These are phyloP conservation scores for Leccinum variicolor DNA, from an alignment of 768 basidiomycete genomes.

Conservation along the genomic window DNA sequence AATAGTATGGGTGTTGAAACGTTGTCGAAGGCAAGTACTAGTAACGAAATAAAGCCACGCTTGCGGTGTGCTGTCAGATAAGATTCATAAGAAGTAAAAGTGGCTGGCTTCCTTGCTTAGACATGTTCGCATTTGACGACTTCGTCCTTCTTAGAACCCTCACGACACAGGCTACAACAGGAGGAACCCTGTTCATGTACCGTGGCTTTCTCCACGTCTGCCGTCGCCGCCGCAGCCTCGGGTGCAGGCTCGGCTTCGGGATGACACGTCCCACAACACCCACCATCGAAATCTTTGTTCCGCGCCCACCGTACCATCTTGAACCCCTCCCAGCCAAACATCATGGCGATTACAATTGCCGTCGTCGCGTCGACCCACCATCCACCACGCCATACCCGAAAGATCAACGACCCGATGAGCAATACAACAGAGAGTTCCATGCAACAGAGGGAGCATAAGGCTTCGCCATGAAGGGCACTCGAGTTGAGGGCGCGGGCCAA, in stretches of 20 bases:
- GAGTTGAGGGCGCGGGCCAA: conserved; percentile 44
- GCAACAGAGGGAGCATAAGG: conserved; percentile 42
- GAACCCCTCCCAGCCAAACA: conserved; percentile 44
- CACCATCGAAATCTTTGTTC: conserved; percentile 34
- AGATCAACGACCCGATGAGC: conserved; percentile 40
- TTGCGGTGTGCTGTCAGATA: neutral
- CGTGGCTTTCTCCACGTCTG: conserved; percentile 2
- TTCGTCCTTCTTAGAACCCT: neutral
- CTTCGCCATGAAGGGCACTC: conserved; percentile 42
- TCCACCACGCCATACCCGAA: conserved; percentile 39
- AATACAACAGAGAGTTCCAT: conserved; percentile 42
- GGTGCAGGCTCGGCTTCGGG: neutral
- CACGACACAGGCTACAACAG: neutral
- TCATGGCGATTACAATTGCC: conserved; percentile 35
- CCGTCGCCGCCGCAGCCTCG: neutral
- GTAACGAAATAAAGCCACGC: neutral
- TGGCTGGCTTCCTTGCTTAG: neutral
- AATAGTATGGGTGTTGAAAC: neutral
- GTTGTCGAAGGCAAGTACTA: neutral
- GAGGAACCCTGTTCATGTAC: neutral
- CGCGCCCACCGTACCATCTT: conserved; percentile 42
- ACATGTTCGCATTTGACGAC: conserved; percentile 2
- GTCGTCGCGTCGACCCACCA: conserved; percentile 51
- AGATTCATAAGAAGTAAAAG: too few species aligned
- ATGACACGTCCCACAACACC: conserved; percentile 31